A percentile compares a stretch with the other conserved stretches of the same genome.
Evolutionary conservation across 768 basidiomycete genomes (phyloP).

Genomic region (Lactifluus subvellereus): DNA sequence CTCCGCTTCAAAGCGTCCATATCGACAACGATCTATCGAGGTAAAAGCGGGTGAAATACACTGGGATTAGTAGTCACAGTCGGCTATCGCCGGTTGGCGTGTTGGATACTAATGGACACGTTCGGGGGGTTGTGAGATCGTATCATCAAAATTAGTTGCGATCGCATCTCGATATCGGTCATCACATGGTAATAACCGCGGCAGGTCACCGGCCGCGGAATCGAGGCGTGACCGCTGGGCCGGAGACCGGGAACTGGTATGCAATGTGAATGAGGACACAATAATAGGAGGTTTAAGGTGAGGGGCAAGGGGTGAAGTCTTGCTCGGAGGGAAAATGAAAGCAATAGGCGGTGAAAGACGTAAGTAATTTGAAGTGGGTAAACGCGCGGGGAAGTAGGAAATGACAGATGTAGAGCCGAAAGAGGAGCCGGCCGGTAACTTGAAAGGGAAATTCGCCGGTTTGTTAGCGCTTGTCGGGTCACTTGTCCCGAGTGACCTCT

Average conservation of each 20-base stretch:
- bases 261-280: background rate
- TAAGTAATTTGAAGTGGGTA: background rate
- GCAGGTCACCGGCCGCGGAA: slow-evolving; percentile 13
- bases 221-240: slow-evolving; percentile 6
- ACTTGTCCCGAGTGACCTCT: background rate
- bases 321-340: background rate
- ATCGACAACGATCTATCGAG: background rate
- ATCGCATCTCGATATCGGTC: slow-evolving; percentile 13
- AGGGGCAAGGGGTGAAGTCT: background rate
- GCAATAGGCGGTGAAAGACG: background rate
- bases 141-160: background rate
- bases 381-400: background rate
- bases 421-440: slow-evolving; percentile 20
- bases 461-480: slow-evolving; percentile 9
- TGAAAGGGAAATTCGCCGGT: slow-evolving; percentile 24
- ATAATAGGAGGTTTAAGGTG: background rate
- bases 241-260: background rate
- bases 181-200: slow-evolving; percentile 11
- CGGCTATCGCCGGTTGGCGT: background rate
- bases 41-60: background rate
- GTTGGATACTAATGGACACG: background rate
- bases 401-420: slow-evolving; percentile 6
- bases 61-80: background rate
- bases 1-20: background rate
- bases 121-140: background rate